A percentile compares a stretch with the other conserved stretches of the same genome.
Evolutionary conservation across 345 rosid species (phyloP).

Genomic region (Leavenworthia alabamica): DNA sequence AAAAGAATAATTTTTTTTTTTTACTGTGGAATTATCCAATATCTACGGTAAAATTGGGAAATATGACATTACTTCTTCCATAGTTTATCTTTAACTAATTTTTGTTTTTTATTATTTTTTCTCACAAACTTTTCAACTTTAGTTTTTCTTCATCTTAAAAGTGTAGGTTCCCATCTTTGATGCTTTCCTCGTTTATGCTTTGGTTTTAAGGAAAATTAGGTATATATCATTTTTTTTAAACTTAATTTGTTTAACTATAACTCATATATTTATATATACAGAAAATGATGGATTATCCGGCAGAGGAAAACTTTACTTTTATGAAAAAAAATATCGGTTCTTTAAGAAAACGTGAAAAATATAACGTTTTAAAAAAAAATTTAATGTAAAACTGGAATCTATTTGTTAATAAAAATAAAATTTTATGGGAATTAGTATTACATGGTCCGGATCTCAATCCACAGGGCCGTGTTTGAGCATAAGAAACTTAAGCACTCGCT

Average conservation of each 20-base stretch:
- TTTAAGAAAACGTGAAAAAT: too few relatives aligned
- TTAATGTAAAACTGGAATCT: too few relatives aligned
- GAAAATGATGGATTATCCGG: neutral
- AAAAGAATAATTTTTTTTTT: neutral
- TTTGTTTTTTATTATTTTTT: neutral
- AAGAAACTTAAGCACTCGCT: too few relatives aligned
- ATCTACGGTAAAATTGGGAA: neutral
- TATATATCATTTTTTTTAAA: neutral
- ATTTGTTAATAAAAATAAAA: neutral
- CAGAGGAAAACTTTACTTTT: too few relatives aligned
- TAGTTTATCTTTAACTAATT: conserved; percentile 7
- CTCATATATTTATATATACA: neutral
- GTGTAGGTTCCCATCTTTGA: neutral
- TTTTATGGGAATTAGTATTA: too few relatives aligned
- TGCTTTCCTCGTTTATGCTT: neutral
- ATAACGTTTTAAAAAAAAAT: too few relatives aligned
- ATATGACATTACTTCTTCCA: neutral
- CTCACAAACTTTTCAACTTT: neutral
- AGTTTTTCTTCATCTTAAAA: neutral
- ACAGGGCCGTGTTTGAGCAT: too few relatives aligned
- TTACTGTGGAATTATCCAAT: neutral
- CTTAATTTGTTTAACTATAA: neutral
- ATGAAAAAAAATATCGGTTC: too few relatives aligned
- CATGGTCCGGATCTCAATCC: too few relatives aligned
- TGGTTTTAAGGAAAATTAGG: neutral